A percentile compares a stretch with the other conserved stretches of the same genome.
phyloP scores from a whole-genome alignment of 1,284 basidiomycete species.

The Volvariella surrecta region DNA sequence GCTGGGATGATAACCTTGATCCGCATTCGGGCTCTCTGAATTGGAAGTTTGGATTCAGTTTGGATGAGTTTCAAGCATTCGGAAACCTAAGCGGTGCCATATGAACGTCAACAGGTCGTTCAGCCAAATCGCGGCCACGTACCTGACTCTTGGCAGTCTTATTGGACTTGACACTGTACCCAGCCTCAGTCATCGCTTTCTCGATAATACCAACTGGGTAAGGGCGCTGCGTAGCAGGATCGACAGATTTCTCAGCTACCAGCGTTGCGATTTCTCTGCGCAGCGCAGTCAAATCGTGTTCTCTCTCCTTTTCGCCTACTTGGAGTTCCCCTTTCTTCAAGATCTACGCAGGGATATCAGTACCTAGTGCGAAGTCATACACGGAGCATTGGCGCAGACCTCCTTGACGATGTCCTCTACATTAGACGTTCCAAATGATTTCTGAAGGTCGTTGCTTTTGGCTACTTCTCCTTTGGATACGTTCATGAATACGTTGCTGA shows the following conservation, averaged over 20 bases:
- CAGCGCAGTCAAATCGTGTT: conserved; percentile 78
- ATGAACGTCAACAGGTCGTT: not conserved
- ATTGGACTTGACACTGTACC: conserved; percentile 82
- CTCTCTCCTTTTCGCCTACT: conserved; percentile 94
- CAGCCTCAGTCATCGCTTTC: conserved; percentile 94
- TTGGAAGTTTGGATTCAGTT: conserved; percentile 74
- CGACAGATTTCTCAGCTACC: conserved; percentile 92
- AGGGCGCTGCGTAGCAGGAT: conserved; percentile 82
- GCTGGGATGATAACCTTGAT: conserved; percentile 76
- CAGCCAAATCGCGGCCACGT: not conserved
- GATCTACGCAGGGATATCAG: conserved; percentile 45
- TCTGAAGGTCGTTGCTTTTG: conserved; percentile 83
- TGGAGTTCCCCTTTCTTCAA: conserved; percentile 95
- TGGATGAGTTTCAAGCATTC: conserved; percentile 88
- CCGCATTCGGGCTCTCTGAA: conserved; percentile 90
- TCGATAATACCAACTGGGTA: conserved; percentile 97
- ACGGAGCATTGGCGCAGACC: conserved; percentile 31
- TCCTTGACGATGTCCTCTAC: conserved; percentile 76
- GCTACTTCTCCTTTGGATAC: conserved; percentile 96
- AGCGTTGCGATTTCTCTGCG: conserved; percentile 92
- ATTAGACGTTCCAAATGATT: conserved; percentile 81
- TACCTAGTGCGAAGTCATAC: not conserved
- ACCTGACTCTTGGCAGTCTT: conserved; percentile 93
- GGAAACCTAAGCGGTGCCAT: conserved; percentile 52
- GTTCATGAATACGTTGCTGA: conserved; percentile 93